Evolutionary conservation across 805 yeast species (phyloP), one percentile per base, ranked within the genome.

Genomic region (Hanseniaspora mollemarum): DNA sequence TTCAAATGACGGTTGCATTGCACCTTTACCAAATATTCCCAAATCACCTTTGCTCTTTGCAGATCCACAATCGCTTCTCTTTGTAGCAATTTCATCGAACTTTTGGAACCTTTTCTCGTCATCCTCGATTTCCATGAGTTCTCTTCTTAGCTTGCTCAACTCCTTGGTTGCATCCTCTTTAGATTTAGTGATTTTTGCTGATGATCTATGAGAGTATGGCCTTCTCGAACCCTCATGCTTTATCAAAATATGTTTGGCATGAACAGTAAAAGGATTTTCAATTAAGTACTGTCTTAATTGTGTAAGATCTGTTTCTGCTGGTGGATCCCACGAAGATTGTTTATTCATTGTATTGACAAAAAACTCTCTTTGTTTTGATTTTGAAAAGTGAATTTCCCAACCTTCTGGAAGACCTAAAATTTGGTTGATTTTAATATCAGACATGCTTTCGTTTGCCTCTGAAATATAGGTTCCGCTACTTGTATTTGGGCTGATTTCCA

Each of bases 1-100:
- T 66, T 92, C 98, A 61, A 92, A 92, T 53, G 82, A 69, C 32
- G 95, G 95, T 66, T 92, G 97, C 98, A 92, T 92, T 59, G 82
- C 87, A 36, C 96, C 96, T 54, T 74, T 78, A 22, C 83, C 86
- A 62, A 92, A 92, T 61, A 69, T 78, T 0, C 98, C 97, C 59
- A 92, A 71, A 64, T 92, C 98, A 42, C 98, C 98, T 18, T 87
- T 87, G 59, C 84, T 79, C 44, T 81, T 71, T 59, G 84, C 94
- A 13, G 94, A 82, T 16, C 84, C 76, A 65, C 96, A 87, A 63
- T 90, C 98, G 19, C 87, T 87, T 60, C 84, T 80, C 43, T 82
- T 71, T 59, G 83, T 94, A 10, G 94, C 82, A 16, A 84, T 78
- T 33, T 71, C 62, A 0, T 96, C 96, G 54, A 92, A 67, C 40